Evolutionary conservation across 257 asterid genomes (phyloP).

Genomic region (Fraxinus pennsylvanica): DNA sequence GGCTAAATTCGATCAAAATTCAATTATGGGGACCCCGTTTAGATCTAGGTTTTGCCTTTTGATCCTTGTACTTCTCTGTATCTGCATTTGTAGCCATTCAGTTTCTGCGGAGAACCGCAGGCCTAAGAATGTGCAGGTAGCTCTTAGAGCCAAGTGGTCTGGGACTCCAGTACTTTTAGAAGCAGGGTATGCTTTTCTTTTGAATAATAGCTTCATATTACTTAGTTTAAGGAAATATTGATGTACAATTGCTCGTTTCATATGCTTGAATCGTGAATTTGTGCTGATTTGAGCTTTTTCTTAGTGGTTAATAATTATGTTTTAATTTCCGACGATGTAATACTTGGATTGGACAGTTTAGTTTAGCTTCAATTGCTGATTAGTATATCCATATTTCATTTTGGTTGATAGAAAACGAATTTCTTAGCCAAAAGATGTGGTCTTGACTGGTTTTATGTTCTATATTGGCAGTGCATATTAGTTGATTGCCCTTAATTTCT

Average conservation of each 20-base stretch:
- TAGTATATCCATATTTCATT: neutral
- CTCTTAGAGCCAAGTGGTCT: slow-evolving; percentile 95
- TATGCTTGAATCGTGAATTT: neutral
- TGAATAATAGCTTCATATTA: neutral
- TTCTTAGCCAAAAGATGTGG: neutral
- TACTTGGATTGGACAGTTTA: neutral
- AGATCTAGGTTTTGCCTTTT: slow-evolving; percentile 67
- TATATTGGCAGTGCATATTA: neutral
- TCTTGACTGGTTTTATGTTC: neutral
- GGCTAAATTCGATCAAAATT: slow-evolving; percentile 34
- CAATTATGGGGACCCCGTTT: slow-evolving; percentile 53
- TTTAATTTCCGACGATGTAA: neutral
- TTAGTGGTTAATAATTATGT: neutral
- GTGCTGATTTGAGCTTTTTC: slow-evolving; percentile 23
- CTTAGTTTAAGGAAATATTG: neutral
- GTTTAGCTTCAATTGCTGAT: neutral
- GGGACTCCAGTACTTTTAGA: slow-evolving; percentile 89
- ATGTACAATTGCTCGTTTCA: slow-evolving; percentile 3
- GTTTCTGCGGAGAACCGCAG: slow-evolving; percentile 57
- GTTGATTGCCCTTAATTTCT: slow-evolving; percentile 10
- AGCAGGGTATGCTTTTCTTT: slow-evolving; percentile 71
- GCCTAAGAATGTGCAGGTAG: slow-evolving; percentile 96
- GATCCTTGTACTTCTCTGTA: slow-evolving; percentile 39
- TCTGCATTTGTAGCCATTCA: slow-evolving; percentile 41
- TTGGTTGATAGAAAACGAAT: neutral